A percentile compares a stretch with the other conserved stretches of the same genome.
phyloP scores from a whole-genome alignment of 2,329 filamentous ascomycete species.

The Aspergillus caelatus region DNA sequence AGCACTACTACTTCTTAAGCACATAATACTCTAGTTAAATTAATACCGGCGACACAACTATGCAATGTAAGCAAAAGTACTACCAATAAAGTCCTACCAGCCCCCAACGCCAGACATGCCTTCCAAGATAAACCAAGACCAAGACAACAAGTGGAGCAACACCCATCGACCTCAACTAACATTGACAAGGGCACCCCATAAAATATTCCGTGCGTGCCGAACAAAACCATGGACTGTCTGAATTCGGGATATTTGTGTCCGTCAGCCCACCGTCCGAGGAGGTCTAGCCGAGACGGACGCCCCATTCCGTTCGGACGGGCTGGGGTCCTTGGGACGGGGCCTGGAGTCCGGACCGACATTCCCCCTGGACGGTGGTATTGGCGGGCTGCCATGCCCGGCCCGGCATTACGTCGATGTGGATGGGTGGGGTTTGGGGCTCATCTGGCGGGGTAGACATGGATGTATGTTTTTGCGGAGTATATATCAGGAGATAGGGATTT shows the following conservation, averaged over 20 bases:
- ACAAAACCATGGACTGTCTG: not conserved
- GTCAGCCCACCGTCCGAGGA: not conserved
- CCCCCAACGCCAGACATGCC: not conserved
- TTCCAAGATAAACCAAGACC: not conserved
- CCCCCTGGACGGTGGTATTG: no score
- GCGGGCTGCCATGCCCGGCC: no score
- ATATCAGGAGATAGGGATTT: not conserved
- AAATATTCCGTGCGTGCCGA: not conserved
- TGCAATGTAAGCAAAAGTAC: no score
- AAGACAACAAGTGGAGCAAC: not conserved
- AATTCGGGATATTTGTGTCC: not conserved
- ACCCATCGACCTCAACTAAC: not conserved
- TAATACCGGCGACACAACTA: no score
- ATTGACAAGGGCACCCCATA: not conserved
- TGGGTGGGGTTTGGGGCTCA: not conserved
- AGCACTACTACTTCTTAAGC: no score
- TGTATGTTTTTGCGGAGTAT: not conserved
- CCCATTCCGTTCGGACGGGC: not conserved
- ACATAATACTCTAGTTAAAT: no score
- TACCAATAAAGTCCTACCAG: not conserved
- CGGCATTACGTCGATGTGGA: not conserved
- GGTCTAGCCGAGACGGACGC: not conserved
- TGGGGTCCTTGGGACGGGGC: not conserved
- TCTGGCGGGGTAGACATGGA: not conserved
- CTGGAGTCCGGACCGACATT: not conserved